A percentile compares a stretch with the other conserved stretches of the same genome.
Conservation (phyloP, 2,329 filamentous ascomycete genomes). For the Helminthosporium solani region DNA sequence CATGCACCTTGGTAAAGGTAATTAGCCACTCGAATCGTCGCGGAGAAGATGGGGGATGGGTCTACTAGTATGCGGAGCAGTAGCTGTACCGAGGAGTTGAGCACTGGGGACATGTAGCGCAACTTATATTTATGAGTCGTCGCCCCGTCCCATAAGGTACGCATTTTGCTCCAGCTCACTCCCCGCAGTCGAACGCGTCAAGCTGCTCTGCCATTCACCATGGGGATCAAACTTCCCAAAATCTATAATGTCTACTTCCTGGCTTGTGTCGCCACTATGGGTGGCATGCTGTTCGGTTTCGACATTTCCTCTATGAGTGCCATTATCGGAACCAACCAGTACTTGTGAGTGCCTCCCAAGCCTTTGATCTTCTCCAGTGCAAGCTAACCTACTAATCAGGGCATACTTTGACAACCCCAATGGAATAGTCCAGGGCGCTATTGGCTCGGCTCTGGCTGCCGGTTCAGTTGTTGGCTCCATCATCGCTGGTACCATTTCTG, state of each 20-base stretch:
- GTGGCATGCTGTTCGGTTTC: slow-evolving; percentile 58
- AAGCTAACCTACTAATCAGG: slow-evolving; percentile 11
- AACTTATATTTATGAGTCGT: slow-evolving; percentile 13
- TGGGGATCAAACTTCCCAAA: slow-evolving; percentile 47
- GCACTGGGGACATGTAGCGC: neutral
- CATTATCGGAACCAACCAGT: slow-evolving; percentile 54
- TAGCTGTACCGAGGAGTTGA: slow-evolving; percentile 9
- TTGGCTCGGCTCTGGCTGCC: slow-evolving; percentile 52
- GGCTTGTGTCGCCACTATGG: slow-evolving; percentile 54
- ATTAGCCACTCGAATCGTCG: too few species aligned
- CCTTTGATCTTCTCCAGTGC: neutral
- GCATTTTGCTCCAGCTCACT: neutral
- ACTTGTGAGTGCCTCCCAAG: slow-evolving; percentile 31
- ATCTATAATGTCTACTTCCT: slow-evolving; percentile 55
- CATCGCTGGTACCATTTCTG: slow-evolving; percentile 53
- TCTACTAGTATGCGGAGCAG: slow-evolving; percentile 10
- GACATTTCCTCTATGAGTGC: slow-evolving; percentile 59
- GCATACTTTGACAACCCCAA: slow-evolving; percentile 54
- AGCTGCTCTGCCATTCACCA: slow-evolving; percentile 18
- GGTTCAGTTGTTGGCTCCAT: slow-evolving; percentile 52
- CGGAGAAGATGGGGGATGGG: too few species aligned
- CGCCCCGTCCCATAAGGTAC: neutral
- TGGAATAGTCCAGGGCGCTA: slow-evolving; percentile 51
- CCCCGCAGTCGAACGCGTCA: neutral
- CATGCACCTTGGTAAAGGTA: too few species aligned